A percentile compares a stretch with the other conserved stretches of the same genome.
These are phyloP conservation scores for Thelonectria olida DNA, from an alignment of 2,329 filamentous ascomycete species.

Conservation along the genomic window DNA sequence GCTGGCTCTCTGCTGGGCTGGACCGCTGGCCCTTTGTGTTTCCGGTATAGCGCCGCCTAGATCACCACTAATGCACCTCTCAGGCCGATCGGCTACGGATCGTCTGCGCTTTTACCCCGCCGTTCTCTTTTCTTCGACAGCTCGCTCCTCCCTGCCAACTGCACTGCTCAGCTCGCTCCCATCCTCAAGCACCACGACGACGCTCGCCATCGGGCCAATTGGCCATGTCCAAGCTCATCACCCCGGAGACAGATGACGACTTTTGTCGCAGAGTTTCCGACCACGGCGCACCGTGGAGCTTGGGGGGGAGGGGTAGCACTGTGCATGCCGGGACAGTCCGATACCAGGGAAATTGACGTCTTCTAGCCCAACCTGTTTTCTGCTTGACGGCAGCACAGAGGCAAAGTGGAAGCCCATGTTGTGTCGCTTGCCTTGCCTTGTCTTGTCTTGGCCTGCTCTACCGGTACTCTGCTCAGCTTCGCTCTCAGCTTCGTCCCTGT, in stretches of 20 bases:
- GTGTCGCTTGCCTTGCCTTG: neutral
- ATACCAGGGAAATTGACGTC: neutral
- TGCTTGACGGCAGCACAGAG: neutral
- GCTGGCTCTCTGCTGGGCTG: constrained; percentile 29
- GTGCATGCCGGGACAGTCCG: neutral
- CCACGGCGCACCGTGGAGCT: too few species aligned
- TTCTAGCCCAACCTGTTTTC: neutral
- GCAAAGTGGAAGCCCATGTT: neutral
- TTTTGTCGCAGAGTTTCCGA: neutral
- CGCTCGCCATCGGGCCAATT: constrained; percentile 27
- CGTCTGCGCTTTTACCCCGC: constrained; percentile 20
- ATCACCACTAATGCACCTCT: constrained; percentile 38
- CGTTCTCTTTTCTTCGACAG: neutral
- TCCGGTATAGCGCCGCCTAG: constrained; percentile 31
- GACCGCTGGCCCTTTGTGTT: constrained; percentile 21
- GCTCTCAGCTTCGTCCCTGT: neutral
- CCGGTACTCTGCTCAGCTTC: neutral
- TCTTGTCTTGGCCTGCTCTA: neutral
- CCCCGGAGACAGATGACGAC: neutral
- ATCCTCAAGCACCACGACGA: constrained; percentile 6
- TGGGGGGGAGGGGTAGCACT: too few species aligned
- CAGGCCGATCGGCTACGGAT: constrained; percentile 31
- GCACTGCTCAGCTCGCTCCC: neutral
- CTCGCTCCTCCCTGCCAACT: neutral
- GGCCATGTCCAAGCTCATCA: constrained; percentile 18